A percentile compares a stretch with the other conserved stretches of the same genome.
Conservation (phyloP, 2,329 filamentous ascomycete genomes). For the Colletotrichum graminicola region DNA sequence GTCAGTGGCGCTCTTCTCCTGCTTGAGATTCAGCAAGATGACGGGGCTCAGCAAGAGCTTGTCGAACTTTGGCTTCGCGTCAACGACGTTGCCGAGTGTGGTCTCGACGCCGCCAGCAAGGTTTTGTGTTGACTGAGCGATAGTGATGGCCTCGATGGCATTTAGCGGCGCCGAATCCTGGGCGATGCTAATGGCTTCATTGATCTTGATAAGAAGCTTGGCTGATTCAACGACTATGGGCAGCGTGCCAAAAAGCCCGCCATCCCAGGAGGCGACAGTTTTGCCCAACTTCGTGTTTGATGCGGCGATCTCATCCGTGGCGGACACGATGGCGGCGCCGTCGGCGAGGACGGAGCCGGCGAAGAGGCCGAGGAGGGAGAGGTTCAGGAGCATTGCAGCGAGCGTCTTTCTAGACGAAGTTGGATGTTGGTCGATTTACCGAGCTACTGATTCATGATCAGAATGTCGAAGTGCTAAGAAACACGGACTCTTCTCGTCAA, state of each 20-base stretch:
- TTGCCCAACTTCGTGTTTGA: conserved; percentile 51
- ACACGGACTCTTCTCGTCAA: background rate
- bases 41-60: conserved; percentile 56
- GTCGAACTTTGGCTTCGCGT: conserved; percentile 59
- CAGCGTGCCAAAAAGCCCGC: conserved; percentile 53
- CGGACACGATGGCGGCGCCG: conserved; percentile 50
- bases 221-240: conserved; percentile 57
- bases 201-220: conserved; percentile 55
- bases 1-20: conserved; percentile 55
- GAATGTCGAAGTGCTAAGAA: background rate
- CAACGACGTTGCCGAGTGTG: conserved; percentile 55
- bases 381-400: conserved; percentile 31
- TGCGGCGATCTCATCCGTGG: conserved; percentile 52
- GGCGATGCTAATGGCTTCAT: conserved; percentile 54
- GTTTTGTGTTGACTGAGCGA: conserved; percentile 53
- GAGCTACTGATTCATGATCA: background rate
- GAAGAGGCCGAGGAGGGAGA: conserved; percentile 40
- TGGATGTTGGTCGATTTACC: background rate
- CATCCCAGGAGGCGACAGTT: conserved; percentile 54
- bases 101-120: conserved; percentile 54
- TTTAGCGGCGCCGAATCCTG: conserved; percentile 53
- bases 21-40: conserved; percentile 57
- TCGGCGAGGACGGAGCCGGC: conserved; percentile 47
- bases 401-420: background rate
- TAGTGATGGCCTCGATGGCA: conserved; percentile 53